A percentile compares a stretch with the other conserved stretches of the same genome.
phyloP scores from a whole-genome alignment of 2,329 filamentous ascomycete species.

The Colletotrichum nymphaeae region DNA sequence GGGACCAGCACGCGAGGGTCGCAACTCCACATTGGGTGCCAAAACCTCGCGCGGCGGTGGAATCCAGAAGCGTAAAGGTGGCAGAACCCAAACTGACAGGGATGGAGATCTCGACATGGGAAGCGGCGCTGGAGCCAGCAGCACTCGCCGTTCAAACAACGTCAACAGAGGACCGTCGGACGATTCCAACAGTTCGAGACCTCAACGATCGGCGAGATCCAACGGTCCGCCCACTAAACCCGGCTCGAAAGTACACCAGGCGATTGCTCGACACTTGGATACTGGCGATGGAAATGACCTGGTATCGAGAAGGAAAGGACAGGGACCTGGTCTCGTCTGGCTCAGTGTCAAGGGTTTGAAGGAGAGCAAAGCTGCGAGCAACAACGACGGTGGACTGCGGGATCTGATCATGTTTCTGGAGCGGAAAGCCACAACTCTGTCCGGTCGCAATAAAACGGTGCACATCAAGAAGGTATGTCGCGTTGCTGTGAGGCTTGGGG shows the following conservation, averaged over 20 bases:
- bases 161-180: slow-evolving; percentile 41
- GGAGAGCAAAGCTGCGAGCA: slow-evolving; percentile 74
- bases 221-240: slow-evolving; percentile 32
- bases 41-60: slow-evolving; percentile 55
- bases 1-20: slow-evolving; percentile 45
- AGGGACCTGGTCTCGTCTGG: slow-evolving; percentile 37
- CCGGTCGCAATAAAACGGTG: slow-evolving; percentile 58
- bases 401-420: slow-evolving; percentile 77
- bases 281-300: slow-evolving; percentile 34
- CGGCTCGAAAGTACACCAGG: slow-evolving; percentile 37
- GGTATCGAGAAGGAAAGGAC: slow-evolving; percentile 35
- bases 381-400: slow-evolving; percentile 74
- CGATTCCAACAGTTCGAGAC: slow-evolving; percentile 43
- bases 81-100: slow-evolving; percentile 55
- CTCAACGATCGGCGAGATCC: slow-evolving; percentile 44
- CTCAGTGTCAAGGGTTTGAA: slow-evolving; percentile 72
- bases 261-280: slow-evolving; percentile 33
- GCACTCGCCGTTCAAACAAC: slow-evolving; percentile 45
- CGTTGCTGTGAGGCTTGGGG: slow-evolving; percentile 46
- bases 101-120: slow-evolving; percentile 73
- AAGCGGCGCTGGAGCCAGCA: slow-evolving; percentile 41
- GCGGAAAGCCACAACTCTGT: slow-evolving; percentile 71
- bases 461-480: slow-evolving; percentile 84
- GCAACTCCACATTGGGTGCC: slow-evolving; percentile 43
- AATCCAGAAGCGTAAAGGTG: slow-evolving; percentile 61